phyloP scores from a whole-genome alignment of 2,329 filamentous ascomycete species.

The Biscogniauxia sp. region DNA sequence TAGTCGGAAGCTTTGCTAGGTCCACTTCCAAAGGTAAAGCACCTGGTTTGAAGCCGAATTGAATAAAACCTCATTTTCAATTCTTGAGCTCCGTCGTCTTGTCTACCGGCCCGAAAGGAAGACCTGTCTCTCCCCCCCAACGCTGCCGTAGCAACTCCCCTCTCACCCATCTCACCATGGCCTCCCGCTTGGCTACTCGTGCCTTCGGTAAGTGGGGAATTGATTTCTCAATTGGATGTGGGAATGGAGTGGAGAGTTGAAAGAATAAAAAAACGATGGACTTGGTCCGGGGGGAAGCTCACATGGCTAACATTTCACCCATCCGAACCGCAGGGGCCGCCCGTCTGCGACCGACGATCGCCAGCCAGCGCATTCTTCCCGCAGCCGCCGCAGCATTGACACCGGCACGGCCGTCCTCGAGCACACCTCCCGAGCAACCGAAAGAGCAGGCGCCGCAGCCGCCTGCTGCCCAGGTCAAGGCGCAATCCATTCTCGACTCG shows the following conservation, averaged over 20 bases:
- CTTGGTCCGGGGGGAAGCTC: constrained; percentile 5
- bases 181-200: constrained; percentile 94
- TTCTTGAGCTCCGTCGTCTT: constrained; percentile 21
- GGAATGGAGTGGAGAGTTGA: background rate
- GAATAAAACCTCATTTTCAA: constrained; percentile 37
- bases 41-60: constrained; percentile 21
- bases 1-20: constrained; percentile 1
- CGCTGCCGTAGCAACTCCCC: constrained; percentile 44
- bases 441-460: constrained; percentile 41
- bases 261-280: background rate
- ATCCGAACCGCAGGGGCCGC: constrained; percentile 66
- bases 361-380: constrained; percentile 55
- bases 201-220: constrained; percentile 76
- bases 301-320: constrained; percentile 21
- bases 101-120: constrained; percentile 39
- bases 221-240: constrained; percentile 26
- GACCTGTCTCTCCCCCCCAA: constrained; percentile 36
- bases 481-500: constrained; percentile 89
- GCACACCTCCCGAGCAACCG: constrained; percentile 81
- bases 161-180: constrained; percentile 73
- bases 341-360: constrained; percentile 80
- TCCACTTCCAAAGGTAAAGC: too few relatives aligned
- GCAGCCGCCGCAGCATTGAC: constrained; percentile 53
- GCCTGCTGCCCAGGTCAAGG: constrained; percentile 64
- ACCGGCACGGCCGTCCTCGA: constrained; percentile 68